Conservation (phyloP, 768 basidiomycete species). For the Infundibulicybe gibba region DNA sequence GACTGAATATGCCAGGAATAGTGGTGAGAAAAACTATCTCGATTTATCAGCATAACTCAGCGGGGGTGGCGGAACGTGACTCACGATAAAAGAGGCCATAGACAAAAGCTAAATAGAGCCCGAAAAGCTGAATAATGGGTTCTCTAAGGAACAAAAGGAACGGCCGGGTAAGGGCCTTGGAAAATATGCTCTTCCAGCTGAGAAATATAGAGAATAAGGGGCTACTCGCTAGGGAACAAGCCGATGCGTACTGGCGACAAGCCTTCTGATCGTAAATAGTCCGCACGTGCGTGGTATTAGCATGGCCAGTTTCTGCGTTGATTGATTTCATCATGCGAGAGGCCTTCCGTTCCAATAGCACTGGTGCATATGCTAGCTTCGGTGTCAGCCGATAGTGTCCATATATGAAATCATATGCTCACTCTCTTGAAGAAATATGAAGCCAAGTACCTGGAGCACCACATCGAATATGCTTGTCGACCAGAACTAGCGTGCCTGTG, state of each 20-base stretch:
- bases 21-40: conserved; percentile 61
- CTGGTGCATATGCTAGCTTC: conserved; percentile 38
- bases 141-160: conserved; percentile 59
- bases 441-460: conserved; percentile 48
- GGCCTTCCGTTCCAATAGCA: conserved; percentile 50
- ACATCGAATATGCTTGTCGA: conserved; percentile 58
- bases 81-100: conserved; percentile 60
- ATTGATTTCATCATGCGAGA: conserved; percentile 35
- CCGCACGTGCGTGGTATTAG: not conserved
- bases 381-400: not conserved
- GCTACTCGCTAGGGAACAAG: not conserved
- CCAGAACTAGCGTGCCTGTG: conserved; percentile 43
- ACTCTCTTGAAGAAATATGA: conserved; percentile 66
- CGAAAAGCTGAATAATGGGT: conserved; percentile 65
- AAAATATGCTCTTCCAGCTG: conserved; percentile 52
- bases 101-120: conserved; percentile 65
- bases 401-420: conserved; percentile 10
- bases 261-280: too few relatives aligned
- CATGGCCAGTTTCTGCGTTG: conserved; percentile 35
- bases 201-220: not conserved
- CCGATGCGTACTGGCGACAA: not conserved
- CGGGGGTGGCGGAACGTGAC: conserved; percentile 12
- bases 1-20: conserved; percentile 54
- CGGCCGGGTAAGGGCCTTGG: conserved; percentile 56
- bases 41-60: not conserved